Base-by-base conservation (phyloP, 73 alveolate genomes). In the Paramecium sexaurelia region DNA sequence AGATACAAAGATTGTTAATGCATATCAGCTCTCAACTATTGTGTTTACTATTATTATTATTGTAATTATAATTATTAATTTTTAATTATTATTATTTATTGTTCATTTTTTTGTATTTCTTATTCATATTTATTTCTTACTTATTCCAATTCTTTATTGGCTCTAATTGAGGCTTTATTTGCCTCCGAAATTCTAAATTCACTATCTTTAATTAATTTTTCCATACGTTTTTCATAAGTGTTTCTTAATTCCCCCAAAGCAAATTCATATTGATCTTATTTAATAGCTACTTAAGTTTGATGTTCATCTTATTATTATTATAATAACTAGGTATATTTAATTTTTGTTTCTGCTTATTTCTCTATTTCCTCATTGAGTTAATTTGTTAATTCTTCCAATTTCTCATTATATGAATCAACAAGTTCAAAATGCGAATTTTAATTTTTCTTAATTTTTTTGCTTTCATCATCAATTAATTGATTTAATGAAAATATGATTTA, bases 121-220 rank as follows among this genome's bases (percentile, higher is more conserved):
- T 61, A 61, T 32, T 61, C 83, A 26, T 26, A 26, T 26, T 61
- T 61, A 61, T 61, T 61, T 29, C 45, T 61, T 22, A 61, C 19
- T 13, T 61, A 32, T 3, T 61, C 83, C 26, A 61, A 61, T 32
- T 61, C 83, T 61, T 61, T 26, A 26, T 61, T 61, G 39, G 83
- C 83, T 61, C 83, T 61, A 22, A 61, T 61, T 5, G 83, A 61
- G 1, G 83, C 83, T 32, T 61, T 61, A 11, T 26, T 61, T 29
- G 83, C 83, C 26, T 61, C 83, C 26, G 83, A 61, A 29, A 61
- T 61, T 61, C 47, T 61, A 27, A 61, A 61, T 61, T 61, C 83
- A 61, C 47, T 61, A 24, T 61, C 83, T 15, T 26, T 26, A 61
- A 61, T 26, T 27, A 61, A 61, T 61, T 61, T 61, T 15, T 61